Evolutionary conservation across 331 rosid species (phyloP), one percentile per base, ranked within the genome.

Genomic region (Cydonia oblonga): DNA sequence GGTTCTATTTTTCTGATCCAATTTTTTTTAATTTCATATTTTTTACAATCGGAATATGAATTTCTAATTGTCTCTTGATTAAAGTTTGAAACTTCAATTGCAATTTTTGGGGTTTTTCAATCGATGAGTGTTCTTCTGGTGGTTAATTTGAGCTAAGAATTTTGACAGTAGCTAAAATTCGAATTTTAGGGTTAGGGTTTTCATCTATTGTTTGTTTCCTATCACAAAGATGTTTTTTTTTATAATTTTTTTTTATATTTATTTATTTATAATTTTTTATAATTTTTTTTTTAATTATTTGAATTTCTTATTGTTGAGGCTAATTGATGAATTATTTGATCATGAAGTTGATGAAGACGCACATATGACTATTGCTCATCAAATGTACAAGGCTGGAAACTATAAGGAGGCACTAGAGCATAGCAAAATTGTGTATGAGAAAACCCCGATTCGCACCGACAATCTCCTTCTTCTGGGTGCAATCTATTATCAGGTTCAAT

Each of bases 401-500:
- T 95, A 85, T 75, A 89, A 95, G 84, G 92, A 86, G 84, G 99
- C 99, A 4, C 77, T 91, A 57, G 97, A 95, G 83, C 93, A 88
- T 69, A 86, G 99, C 84, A 91, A 67, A 64, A 62, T 78, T 22
- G 96, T 91, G 26, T 91, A 95, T 79, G 99, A 89, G 69, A 88
- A 89, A 81, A 91, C 79, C 82, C 87, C 96, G 1, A 87, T 84
- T 63, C 97, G 97, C 60, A 88, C 99, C 1, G 99, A 95, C 78
- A 95, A 95, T 74, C 86, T 95, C 71, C 90, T 95, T 73, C 96
- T 95, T 26, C 77, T 91, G 86, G 99, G 99, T 66, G 99, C 99
- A 79, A 82, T 88, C 58, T 92, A 91, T 76, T 95, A 91, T 83
- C 99, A 95, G 99, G 99, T 93, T 80, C 38, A 38, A n/a, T 57